These are phyloP conservation scores for Neobulgaria alba DNA, from an alignment of 2,329 filamentous ascomycete genomes.

Conservation along the genomic window DNA sequence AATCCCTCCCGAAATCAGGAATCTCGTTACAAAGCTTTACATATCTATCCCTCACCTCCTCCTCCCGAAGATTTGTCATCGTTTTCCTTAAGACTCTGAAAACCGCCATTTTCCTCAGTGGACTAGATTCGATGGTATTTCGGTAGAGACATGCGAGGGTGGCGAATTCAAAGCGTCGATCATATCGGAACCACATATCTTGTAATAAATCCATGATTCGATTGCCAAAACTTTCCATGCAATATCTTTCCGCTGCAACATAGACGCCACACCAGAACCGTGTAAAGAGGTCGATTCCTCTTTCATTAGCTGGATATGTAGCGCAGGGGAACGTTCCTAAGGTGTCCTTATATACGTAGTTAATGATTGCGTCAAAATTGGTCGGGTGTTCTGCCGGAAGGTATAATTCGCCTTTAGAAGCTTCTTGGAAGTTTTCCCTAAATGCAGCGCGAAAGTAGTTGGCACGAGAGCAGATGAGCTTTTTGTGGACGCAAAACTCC, in stretches of 20 bases:
- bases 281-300: too few relatives aligned
- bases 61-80: background rate
- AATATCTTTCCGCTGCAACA: background rate
- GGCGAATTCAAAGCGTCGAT: background rate
- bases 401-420: background rate
- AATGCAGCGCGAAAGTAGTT: slow-evolving; percentile 13
- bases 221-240: slow-evolving; percentile 1
- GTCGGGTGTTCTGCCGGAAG: background rate
- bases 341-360: background rate
- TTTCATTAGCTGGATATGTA: background rate
- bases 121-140: background rate
- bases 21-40: background rate
- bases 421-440: slow-evolving; percentile 4
- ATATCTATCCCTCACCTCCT: background rate
- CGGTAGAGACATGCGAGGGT: background rate
- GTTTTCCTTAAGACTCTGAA: background rate
- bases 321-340: background rate
- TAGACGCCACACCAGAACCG: too few relatives aligned
- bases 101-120: background rate
- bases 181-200: too few relatives aligned
- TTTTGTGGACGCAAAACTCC: slow-evolving; percentile 11
- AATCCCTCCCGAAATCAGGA: background rate
- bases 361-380: background rate
- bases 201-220: slow-evolving; percentile 3
- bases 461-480: slow-evolving; percentile 9